These are phyloP conservation scores for Marchantia paleacea DNA, from an alignment of 225 moss, liverwort and hornwort species.

Conservation along the genomic window DNA sequence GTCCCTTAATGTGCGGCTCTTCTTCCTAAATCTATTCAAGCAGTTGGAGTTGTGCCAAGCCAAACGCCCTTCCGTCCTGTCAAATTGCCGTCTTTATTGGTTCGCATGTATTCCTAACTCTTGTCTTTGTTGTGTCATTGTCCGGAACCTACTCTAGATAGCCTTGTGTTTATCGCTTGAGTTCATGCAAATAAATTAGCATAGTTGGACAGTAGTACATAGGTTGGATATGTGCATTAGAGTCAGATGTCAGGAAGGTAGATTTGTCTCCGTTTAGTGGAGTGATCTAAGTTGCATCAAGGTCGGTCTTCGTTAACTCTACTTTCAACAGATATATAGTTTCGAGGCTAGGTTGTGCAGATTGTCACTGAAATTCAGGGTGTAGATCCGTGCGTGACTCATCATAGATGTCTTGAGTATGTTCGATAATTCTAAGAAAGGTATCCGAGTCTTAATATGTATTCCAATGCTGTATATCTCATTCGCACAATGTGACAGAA, in stretches of 20 bases:
- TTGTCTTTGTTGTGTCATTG: background rate
- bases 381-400: background rate
- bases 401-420: background rate
- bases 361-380: background rate
- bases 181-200: background rate
- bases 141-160: background rate
- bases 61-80: conserved; percentile 4
- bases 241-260: background rate
- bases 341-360: background rate
- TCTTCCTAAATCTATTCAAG: conserved; percentile 15
- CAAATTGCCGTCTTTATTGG: conserved; percentile 3
- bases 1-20: conserved; percentile 24
- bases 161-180: background rate
- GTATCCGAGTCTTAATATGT: background rate
- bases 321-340: background rate
- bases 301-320: background rate
- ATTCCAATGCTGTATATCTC: background rate
- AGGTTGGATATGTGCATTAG: background rate
- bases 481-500: background rate
- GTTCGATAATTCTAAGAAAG: background rate
- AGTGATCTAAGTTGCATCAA: background rate
- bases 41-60: conserved; percentile 19
- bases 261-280: background rate
- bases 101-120: background rate
- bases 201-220: background rate